phyloP scores from a whole-genome alignment of 2,329 filamentous ascomycete species.

The Diaporthe sp. region DNA sequence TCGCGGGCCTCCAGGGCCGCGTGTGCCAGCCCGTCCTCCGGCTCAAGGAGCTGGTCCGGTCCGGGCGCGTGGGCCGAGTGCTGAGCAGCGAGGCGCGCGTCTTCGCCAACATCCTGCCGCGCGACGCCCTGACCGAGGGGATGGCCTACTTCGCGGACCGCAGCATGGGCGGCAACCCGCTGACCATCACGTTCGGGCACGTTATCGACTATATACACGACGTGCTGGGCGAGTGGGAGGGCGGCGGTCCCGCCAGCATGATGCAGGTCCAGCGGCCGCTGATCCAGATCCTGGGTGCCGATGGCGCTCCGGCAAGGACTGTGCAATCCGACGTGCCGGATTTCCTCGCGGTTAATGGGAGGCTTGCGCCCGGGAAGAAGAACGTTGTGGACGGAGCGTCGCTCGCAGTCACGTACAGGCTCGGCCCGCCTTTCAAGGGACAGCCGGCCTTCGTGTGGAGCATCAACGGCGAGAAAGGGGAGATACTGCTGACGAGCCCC shows the following conservation, averaged over 20 bases:
- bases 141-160: conserved; percentile 28
- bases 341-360: conserved; percentile 51
- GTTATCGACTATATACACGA: conserved; percentile 32
- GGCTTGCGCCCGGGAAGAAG: conserved; percentile 47
- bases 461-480: conserved; percentile 66
- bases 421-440: conserved; percentile 63
- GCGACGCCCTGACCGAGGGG: conserved; percentile 44
- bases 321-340: conserved; percentile 48
- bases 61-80: conserved; percentile 60
- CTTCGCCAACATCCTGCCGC: conserved; percentile 25
- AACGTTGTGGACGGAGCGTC: conserved; percentile 53
- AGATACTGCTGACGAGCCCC: conserved; percentile 57
- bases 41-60: conserved; percentile 57
- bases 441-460: conserved; percentile 63
- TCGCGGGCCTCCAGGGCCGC: conserved; percentile 63
- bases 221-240: conserved; percentile 27
- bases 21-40: conserved; percentile 56
- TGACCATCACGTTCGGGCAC: conserved; percentile 32
- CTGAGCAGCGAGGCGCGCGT: conserved; percentile 50
- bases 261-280: conserved; percentile 26
- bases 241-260: not conserved
- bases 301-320: conserved; percentile 37
- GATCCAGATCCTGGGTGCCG: not conserved
- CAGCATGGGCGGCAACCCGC: conserved; percentile 9
- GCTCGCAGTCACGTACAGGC: conserved; percentile 60